These are phyloP conservation scores for Sporobolomyces roseus DNA, from an alignment of 768 basidiomycete species.

Conservation along the genomic window DNA sequence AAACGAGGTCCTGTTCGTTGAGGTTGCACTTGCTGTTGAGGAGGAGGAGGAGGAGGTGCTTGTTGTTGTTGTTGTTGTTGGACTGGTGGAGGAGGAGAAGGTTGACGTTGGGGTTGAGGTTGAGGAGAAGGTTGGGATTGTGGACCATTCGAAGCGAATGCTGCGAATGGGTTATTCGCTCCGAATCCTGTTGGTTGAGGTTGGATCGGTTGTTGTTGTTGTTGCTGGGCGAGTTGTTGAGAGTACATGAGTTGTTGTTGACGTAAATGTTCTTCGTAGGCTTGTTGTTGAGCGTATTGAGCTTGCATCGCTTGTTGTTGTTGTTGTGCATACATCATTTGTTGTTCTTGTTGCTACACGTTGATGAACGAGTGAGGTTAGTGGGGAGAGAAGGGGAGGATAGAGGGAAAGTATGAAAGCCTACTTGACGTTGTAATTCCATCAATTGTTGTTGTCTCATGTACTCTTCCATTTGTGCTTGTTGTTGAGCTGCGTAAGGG, in stretches of 20 bases:
- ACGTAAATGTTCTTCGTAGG: slow-evolving; percentile 50
- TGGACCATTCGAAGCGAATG: slow-evolving; percentile 41
- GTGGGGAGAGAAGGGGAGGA: background rate
- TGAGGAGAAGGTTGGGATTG: slow-evolving; percentile 43
- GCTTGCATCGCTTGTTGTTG: slow-evolving; percentile 44
- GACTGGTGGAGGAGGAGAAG: slow-evolving; percentile 47
- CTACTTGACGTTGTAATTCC: slow-evolving; percentile 76
- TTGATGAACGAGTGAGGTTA: background rate
- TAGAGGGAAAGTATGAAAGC: background rate
- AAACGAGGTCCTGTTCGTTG: slow-evolving; percentile 25
- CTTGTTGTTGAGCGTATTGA: slow-evolving; percentile 55
- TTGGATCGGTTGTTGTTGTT: slow-evolving; percentile 46
- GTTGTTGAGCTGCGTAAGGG: slow-evolving; percentile 56
- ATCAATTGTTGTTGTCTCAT: slow-evolving; percentile 68
- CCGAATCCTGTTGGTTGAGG: slow-evolving; percentile 55
- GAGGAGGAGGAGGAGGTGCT: slow-evolving; percentile 40
- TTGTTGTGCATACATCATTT: slow-evolving; percentile 36
- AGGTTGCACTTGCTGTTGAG: slow-evolving; percentile 10
- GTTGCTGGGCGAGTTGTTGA: slow-evolving; percentile 43
- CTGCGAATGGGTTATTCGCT: slow-evolving; percentile 94
- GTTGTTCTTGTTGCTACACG: slow-evolving; percentile 42
- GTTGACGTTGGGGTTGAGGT: slow-evolving; percentile 39
- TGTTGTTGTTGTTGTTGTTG: slow-evolving; percentile 45
- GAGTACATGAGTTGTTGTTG: slow-evolving; percentile 41
- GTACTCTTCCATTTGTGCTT: slow-evolving; percentile 44